Percentiles rank a stretch among this genome's conserved stretches.
phyloP scores from a whole-genome alignment of 2,329 filamentous ascomycete species.

The Phialophora macrospora region DNA sequence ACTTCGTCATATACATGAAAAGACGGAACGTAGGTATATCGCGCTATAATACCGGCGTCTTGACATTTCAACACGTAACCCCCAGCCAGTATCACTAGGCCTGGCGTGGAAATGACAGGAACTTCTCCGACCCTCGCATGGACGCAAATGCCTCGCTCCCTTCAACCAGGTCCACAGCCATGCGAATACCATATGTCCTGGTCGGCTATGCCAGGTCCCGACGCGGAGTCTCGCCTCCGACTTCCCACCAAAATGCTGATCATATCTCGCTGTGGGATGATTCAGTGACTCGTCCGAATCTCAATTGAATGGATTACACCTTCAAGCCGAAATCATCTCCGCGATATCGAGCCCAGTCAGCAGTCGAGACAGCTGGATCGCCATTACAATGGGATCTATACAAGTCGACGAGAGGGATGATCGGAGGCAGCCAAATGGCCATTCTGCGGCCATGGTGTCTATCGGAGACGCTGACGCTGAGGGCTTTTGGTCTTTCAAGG shows the following conservation, averaged over 20 bases:
- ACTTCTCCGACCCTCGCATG: neutral
- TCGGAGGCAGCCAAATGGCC: slow-evolving; percentile 9
- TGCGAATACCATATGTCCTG: neutral
- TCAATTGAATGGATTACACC: too few species aligned
- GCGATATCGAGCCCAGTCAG: neutral
- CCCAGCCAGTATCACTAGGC: too few species aligned
- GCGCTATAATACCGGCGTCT: neutral
- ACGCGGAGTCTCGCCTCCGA: neutral
- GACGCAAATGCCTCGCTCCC: neutral
- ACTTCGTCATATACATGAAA: neutral
- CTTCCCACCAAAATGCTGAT: neutral
- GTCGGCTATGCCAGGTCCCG: neutral
- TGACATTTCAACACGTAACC: neutral
- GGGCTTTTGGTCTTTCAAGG: slow-evolving; percentile 40
- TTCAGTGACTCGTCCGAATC: neutral
- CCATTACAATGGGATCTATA: slow-evolving; percentile 12
- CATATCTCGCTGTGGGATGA: neutral
- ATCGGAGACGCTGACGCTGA: slow-evolving; percentile 2
- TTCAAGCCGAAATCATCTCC: neutral
- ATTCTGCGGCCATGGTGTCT: neutral
- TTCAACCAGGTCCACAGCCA: neutral
- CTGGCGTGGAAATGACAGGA: neutral
- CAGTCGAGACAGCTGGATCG: neutral
- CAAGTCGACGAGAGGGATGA: neutral
- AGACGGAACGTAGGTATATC: too few species aligned